Percentiles rank a stretch among this genome's conserved stretches.
phyloP scores from a whole-genome alignment of 108 stramenopile species.

The Stephanodiscus minutulus region DNA sequence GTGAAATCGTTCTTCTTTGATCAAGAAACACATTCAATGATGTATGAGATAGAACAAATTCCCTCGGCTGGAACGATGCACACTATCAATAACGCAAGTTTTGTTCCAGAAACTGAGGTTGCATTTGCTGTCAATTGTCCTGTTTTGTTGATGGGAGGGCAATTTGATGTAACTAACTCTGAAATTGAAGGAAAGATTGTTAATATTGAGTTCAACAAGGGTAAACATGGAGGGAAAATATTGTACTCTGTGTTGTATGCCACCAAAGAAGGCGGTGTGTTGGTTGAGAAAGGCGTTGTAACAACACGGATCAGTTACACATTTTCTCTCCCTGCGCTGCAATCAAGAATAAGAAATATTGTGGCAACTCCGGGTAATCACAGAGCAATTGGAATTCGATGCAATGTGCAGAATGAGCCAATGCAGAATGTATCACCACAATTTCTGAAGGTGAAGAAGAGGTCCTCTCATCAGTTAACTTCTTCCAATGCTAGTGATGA shows the following conservation, averaged over 20 bases:
- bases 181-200: constrained; percentile 5
- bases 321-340: background rate
- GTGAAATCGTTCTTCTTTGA: constrained; percentile 5
- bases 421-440: background rate
- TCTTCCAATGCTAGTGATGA: too few relatives aligned
- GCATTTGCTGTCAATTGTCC: constrained; percentile 14
- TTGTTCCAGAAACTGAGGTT: background rate
- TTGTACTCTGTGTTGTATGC: constrained; percentile 1
- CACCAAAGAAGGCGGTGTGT: background rate
- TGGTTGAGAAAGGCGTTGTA: background rate
- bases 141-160: background rate
- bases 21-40: background rate
- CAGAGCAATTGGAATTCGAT: background rate
- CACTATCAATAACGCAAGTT: background rate
- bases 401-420: background rate
- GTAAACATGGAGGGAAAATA: background rate
- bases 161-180: background rate
- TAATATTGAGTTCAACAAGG: background rate
- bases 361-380: background rate
- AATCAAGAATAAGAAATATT: background rate
- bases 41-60: constrained; percentile 5
- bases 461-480: too few relatives aligned
- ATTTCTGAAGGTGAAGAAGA: too few relatives aligned
- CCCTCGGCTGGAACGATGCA: background rate
- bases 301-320: background rate